These are phyloP conservation scores for Geotrichum fermentans DNA, from an alignment of 1,139 yeast genomes.

Conservation along the genomic window DNA sequence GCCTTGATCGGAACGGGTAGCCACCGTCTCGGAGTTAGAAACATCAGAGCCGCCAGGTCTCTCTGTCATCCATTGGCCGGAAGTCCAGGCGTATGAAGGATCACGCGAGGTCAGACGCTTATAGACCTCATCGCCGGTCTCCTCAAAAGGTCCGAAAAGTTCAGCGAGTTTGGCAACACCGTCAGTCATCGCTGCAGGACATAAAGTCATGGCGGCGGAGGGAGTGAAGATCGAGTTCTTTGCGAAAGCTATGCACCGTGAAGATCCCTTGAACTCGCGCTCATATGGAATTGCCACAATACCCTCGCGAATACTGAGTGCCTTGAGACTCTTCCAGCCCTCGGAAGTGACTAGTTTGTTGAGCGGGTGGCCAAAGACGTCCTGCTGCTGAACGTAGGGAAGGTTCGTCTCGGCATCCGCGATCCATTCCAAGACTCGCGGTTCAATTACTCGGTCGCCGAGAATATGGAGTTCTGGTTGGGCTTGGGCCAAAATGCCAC, in stretches of 20 bases:
- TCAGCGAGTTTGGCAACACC: conserved; percentile 35
- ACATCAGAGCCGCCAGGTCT: conserved; percentile 37
- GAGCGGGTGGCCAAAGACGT: conserved; percentile 31
- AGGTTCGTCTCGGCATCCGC: conserved; percentile 34
- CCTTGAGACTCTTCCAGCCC: conserved; percentile 34
- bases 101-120: conserved; percentile 29
- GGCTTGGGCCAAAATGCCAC: conserved; percentile 17
- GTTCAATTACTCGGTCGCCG: conserved; percentile 29
- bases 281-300: conserved; percentile 32
- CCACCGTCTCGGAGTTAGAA: conserved; percentile 32
- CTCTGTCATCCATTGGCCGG: conserved; percentile 39
- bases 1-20: conserved; percentile 18
- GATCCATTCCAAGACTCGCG: conserved; percentile 30
- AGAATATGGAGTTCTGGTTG: conserved; percentile 24
- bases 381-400: conserved; percentile 32
- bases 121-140: conserved; percentile 22
- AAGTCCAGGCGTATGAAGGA: conserved; percentile 32
- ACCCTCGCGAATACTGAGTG: conserved; percentile 29
- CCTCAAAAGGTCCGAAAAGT: conserved; percentile 23
- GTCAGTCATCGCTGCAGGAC: conserved; percentile 38
- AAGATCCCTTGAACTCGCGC: conserved; percentile 26
- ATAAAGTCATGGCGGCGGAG: conserved; percentile 33
- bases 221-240: conserved; percentile 31
- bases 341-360: conserved; percentile 32
- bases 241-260: conserved; percentile 31